Base-by-base conservation (phyloP, 345 rosid genomes). In the Microcos paniculata region DNA sequence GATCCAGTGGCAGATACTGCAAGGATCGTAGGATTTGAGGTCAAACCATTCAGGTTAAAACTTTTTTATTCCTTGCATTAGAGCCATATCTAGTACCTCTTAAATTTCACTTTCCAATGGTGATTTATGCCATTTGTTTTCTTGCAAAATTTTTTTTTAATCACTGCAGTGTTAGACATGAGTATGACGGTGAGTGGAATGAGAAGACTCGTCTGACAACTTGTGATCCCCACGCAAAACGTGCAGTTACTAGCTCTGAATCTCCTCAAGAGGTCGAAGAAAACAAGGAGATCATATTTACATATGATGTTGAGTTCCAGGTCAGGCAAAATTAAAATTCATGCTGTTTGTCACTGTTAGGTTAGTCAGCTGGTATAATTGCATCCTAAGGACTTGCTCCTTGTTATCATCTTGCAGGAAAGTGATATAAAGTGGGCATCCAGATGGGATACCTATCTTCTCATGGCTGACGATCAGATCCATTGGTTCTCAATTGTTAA, bases 381-480 rank as follows among this genome's bases (percentile, higher is more conserved):
- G 8, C 4, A 42, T 68, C 65, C 56, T 55, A 23, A 49, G 72
- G 21, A 15, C 53, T 63, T 70, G 19, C 31, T 69, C 18, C 23
- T 56, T 35, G 11, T 31, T 77, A 16, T 76, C 62, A 62, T 49
- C 49, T 75, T 82, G 69, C 87, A 92, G 90, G 97, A 89, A 74
- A 94, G 98, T 80, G 92, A 90, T 57, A 90, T 94, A 72, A 94
- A 91, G 85, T 94, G 98, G 98, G 98, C 94, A 7, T 94, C 92
- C 16, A 86, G 98, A 26, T 92, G 98, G 98, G 98, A 94, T 81
- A 87, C 98, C 14, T 94, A 94, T 81, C 98, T 92, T 62, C 77
- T 91, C 59, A 92, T 92, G 98, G 90, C 91, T 42, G 98, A 94
- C 77, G 97, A 92, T 83, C 95, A 94, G 82, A 94, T 94, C 71